Evolutionary conservation across 2,329 filamentous ascomycete genomes (phyloP).

Genomic region (Hypoxylon rubiginosum): DNA sequence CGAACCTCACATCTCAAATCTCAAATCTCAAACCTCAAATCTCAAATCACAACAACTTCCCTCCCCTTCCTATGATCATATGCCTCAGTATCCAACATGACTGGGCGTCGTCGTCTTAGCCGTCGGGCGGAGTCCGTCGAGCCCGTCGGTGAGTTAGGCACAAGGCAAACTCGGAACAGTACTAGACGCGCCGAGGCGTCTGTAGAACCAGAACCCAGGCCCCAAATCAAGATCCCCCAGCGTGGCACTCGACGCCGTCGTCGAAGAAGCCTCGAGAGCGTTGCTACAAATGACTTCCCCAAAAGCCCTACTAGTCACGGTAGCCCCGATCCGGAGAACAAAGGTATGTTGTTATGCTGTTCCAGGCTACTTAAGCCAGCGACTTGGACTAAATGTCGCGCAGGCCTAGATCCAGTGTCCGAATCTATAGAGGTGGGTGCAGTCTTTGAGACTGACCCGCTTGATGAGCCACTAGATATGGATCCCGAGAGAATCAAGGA

Average conservation of each 20-base stretch:
- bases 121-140: slow-evolving; percentile 39
- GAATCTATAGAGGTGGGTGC: slow-evolving; percentile 9
- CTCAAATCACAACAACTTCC: not conserved
- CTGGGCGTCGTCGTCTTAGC: slow-evolving; percentile 38
- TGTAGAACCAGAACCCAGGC: slow-evolving; percentile 20
- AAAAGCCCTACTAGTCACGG: slow-evolving; percentile 28
- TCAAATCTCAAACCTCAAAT: too few species aligned
- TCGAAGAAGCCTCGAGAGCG: slow-evolving; percentile 42
- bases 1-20: not conserved
- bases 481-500: slow-evolving; percentile 43
- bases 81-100: slow-evolving; percentile 34
- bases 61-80: not conserved
- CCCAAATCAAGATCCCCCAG: slow-evolving; percentile 33
- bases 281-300: slow-evolving; percentile 39
- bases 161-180: slow-evolving; percentile 43
- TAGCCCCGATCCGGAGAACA: slow-evolving; percentile 25
- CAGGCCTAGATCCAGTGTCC: slow-evolving; percentile 26
- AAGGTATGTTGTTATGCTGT: slow-evolving; percentile 34
- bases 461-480: slow-evolving; percentile 39
- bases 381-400: slow-evolving; percentile 19
- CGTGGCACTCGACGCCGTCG: slow-evolving; percentile 40
- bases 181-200: slow-evolving; percentile 35
- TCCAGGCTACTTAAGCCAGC: not conserved
- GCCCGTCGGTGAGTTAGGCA: slow-evolving; percentile 18
- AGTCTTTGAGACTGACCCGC: slow-evolving; percentile 20